phyloP scores from a whole-genome alignment of 345 rosid species.

The Gossypioides kirkii region DNA sequence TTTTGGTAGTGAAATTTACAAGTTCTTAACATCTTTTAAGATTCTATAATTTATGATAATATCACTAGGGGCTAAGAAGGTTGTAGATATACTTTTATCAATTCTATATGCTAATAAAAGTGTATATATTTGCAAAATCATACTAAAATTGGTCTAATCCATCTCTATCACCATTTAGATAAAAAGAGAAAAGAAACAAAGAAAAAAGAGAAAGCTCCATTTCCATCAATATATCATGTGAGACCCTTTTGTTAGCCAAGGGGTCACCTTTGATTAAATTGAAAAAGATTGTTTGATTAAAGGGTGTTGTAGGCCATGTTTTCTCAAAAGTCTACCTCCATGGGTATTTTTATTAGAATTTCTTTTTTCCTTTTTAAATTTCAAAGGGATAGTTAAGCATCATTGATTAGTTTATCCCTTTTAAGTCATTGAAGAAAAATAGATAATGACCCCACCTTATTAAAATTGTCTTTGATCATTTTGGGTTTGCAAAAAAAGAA shows the following conservation, averaged over 20 bases:
- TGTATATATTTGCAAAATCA: background rate
- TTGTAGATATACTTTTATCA: no score
- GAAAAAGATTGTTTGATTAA: background rate
- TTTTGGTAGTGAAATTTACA: background rate
- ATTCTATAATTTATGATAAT: background rate
- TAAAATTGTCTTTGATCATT: conserved; percentile 5
- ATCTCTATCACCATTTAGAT: background rate
- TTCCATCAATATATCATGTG: conserved; percentile 1
- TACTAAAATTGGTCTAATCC: background rate
- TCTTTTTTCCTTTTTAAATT: background rate
- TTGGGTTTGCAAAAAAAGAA: background rate
- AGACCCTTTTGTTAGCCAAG: background rate
- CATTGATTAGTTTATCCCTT: conserved; percentile 7
- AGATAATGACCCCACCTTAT: conserved; percentile 16
- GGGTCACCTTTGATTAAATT: background rate
- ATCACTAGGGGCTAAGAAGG: background rate
- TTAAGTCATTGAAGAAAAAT: background rate
- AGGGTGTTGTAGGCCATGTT: conserved; percentile 11
- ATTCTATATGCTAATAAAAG: background rate
- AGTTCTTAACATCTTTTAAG: background rate
- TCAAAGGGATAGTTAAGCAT: conserved; percentile 9
- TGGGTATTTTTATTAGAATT: conserved; percentile 17
- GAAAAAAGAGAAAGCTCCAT: background rate
- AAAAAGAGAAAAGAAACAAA: background rate
- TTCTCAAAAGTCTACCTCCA: conserved; percentile 29